A percentile compares a stretch with the other conserved stretches of the same genome.
Conservation (phyloP, 1,284 basidiomycete species). For the Termitomyces sp. region DNA sequence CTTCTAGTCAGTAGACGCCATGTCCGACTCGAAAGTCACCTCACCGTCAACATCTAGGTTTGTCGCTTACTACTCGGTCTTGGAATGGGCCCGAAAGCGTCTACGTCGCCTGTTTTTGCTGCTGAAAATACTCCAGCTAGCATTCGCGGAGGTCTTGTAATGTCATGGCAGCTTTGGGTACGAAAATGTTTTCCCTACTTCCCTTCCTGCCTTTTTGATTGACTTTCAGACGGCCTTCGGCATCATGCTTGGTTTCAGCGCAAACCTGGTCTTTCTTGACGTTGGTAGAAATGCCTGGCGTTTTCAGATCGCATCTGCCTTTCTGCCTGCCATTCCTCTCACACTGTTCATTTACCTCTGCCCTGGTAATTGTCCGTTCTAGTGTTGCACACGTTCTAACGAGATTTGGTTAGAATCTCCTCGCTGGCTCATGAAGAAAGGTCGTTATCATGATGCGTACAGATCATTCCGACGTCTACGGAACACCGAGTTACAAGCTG, state of each 20-base stretch:
- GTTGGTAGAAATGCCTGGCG: conserved; percentile 50
- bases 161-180: conserved; percentile 63
- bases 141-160: conserved; percentile 68
- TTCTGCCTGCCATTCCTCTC: conserved; percentile 48
- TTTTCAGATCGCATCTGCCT: conserved; percentile 50
- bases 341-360: conserved; percentile 49
- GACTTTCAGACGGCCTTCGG: conserved; percentile 44
- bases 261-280: conserved; percentile 44
- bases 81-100: conserved; percentile 64
- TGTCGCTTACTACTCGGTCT: conserved; percentile 59
- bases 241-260: conserved; percentile 49
- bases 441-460: conserved; percentile 52
- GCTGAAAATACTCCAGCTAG: conserved; percentile 58
- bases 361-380: conserved; percentile 26
- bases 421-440: conserved; percentile 69
- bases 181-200: conserved; percentile 13
- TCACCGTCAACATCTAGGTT: conserved; percentile 24
- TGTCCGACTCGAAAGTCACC: neutral
- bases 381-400: neutral
- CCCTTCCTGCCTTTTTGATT: neutral
- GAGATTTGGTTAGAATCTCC: conserved; percentile 40
- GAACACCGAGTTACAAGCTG: conserved; percentile 61
- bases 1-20: conserved; percentile 28
- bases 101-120: conserved; percentile 55
- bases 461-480: conserved; percentile 54